phyloP scores from a whole-genome alignment of 371 early-diverging fungal genomes.

The Paraphysoderma sedebokerense region DNA sequence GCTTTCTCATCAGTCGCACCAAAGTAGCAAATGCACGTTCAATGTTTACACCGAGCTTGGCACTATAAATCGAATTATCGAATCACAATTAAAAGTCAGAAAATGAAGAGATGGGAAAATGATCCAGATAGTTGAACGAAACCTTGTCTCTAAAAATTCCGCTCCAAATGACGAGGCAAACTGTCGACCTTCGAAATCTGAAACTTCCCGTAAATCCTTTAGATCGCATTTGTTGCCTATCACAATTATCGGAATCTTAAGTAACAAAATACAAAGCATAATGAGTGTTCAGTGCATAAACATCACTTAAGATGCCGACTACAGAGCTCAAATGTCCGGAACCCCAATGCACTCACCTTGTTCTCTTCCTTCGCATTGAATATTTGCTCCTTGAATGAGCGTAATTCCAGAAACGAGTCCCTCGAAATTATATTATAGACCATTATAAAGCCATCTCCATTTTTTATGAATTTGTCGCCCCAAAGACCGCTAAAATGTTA shows the following conservation, averaged over 20 bases:
- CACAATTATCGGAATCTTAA: slow-evolving; percentile 36
- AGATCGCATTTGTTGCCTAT: slow-evolving; percentile 52
- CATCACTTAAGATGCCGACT: too few species aligned
- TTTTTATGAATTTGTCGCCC: too few species aligned
- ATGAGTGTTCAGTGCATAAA: too few species aligned
- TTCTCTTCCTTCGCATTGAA: slow-evolving; percentile 15
- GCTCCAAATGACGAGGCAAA: slow-evolving; percentile 18
- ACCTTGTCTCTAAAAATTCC: slow-evolving; percentile 29
- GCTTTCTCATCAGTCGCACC: slow-evolving; percentile 10
- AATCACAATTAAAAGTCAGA: too few species aligned
- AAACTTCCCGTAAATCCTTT: slow-evolving; percentile 24
- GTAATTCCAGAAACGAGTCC: slow-evolving; percentile 16
- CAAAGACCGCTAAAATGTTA: too few species aligned
- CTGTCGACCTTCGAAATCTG: slow-evolving; percentile 15
- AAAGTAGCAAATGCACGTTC: slow-evolving; percentile 10
- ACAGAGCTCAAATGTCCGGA: too few species aligned
- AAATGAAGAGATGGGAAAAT: too few species aligned
- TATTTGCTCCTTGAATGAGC: slow-evolving; percentile 14
- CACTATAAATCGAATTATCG: too few species aligned
- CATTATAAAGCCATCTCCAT: slow-evolving; percentile 17
- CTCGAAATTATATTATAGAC: slow-evolving; percentile 16
- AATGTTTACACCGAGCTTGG: slow-evolving; percentile 14
- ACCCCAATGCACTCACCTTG: too few species aligned
- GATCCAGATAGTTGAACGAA: too few species aligned
- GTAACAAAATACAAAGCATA: too few species aligned